Conservation (phyloP, 2,329 filamentous ascomycete species). For the Pseudogymnoascus sp. region DNA sequence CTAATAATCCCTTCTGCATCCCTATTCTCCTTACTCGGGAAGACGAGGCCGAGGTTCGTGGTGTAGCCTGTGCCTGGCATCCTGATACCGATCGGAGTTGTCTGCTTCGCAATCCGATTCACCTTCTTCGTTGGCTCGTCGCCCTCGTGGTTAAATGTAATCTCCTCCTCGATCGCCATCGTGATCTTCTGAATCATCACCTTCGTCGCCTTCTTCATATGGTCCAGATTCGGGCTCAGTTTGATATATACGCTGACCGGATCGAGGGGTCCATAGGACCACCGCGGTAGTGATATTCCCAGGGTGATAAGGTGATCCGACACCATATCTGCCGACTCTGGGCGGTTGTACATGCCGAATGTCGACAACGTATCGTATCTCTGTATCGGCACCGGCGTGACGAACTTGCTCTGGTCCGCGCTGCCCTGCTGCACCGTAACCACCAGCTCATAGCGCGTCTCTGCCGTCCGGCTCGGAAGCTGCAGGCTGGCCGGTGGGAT, state of each 20-base stretch:
- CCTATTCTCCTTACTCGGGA: conserved; percentile 80
- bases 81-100: conserved; percentile 71
- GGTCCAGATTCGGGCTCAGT: conserved; percentile 83
- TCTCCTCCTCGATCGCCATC: conserved; percentile 90
- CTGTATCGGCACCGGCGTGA: conserved; percentile 82
- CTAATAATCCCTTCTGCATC: conserved; percentile 84
- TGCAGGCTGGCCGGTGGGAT: conserved; percentile 90
- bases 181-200: conserved; percentile 94
- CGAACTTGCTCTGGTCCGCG: conserved; percentile 78
- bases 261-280: conserved; percentile 93
- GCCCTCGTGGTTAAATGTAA: conserved; percentile 96
- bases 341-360: conserved; percentile 98
- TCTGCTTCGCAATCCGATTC: conserved; percentile 78
- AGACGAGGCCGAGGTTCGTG: conserved; percentile 84
- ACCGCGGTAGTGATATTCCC: conserved; percentile 83
- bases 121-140: conserved; percentile 88
- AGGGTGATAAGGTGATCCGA: conserved; percentile 87
- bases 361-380: conserved; percentile 95
- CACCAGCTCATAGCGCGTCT: conserved; percentile 94
- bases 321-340: conserved; percentile 76
- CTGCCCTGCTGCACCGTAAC: conserved; percentile 91
- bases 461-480: conserved; percentile 83
- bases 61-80: conserved; percentile 87
- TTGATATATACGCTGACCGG: conserved; percentile 96
- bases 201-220: conserved; percentile 80